Conservation (phyloP, 2,329 filamentous ascomycete genomes). For the Calonectria pseudoturangicola region DNA sequence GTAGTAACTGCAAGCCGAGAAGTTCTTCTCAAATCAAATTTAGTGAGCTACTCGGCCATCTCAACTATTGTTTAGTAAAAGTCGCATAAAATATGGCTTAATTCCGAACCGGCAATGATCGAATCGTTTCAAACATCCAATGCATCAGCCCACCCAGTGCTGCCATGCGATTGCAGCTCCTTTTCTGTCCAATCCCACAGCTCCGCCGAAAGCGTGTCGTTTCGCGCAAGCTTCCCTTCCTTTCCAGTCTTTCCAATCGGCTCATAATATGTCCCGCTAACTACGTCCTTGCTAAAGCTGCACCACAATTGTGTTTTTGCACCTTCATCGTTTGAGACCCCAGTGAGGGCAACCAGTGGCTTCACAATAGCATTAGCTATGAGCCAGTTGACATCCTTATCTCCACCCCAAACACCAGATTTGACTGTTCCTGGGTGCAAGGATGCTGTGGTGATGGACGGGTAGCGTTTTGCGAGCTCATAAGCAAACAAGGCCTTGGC, state of each 20-base stretch:
- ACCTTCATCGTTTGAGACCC: constrained; percentile 28
- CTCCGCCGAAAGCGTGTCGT: constrained; percentile 20
- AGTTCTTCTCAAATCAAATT: no score
- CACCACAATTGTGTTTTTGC: constrained; percentile 35
- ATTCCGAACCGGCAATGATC: no score
- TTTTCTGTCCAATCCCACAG: constrained; percentile 32
- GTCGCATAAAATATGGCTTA: no score
- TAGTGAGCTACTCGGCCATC: no score
- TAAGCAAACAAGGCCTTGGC: constrained; percentile 31
- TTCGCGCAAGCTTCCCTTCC: constrained; percentile 18
- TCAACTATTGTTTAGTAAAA: no score
- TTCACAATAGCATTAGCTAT: constrained; percentile 24
- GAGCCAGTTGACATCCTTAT: constrained; percentile 26
- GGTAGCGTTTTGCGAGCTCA: constrained; percentile 29
- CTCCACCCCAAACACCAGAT: constrained; percentile 9
- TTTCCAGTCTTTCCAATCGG: constrained; percentile 30
- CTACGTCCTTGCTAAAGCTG: constrained; percentile 26
- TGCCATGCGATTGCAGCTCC: constrained; percentile 22
- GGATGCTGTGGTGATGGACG: constrained; percentile 20
- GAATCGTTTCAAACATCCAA: no score
- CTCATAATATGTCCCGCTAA: constrained; percentile 34
- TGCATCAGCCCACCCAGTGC: constrained; percentile 1
- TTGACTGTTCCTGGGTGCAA: constrained; percentile 32
- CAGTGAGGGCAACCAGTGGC: constrained; percentile 5
- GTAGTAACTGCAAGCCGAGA: no score